Base-by-base conservation (phyloP, 2,329 filamentous ascomycete species). In the Seiridium unicorne region DNA sequence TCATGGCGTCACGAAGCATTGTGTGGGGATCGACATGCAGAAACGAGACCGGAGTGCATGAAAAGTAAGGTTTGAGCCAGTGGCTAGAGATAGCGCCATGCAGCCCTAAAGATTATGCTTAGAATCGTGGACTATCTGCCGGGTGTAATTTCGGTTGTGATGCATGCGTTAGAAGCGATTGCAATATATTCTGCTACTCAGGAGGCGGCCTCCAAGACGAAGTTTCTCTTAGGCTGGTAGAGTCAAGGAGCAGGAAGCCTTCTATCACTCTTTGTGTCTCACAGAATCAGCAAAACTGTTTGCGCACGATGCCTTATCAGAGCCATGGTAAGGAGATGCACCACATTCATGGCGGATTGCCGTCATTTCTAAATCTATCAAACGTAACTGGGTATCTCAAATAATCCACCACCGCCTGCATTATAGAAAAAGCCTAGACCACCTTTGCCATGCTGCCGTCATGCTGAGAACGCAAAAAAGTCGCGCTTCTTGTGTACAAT, bases 321-420 rank as follows among this genome's bases (percentile, higher is more conserved):
- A 26, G 18, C 18, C 18, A 26, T 26, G 18, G 18, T 26, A 26
- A 26, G 18, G 18, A 26, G 18, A 26, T 26, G 18, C 18, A 26
- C 18, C 18, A 26, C 18, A 26, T 26, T 26, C 18, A 26, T 2
- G 18, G 18, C 18, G 18, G 31, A 31, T 35, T 36, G 31, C 10
- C 42, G 10, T 44, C 42, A 10, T 57, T 42, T 57, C 47, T 58
- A 58, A 38, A 26, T 59, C 48, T 54, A 59, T 53, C 36, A 55
- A 58, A 55, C 57, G 57, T 49, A 64, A 62, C 61, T 57, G 64
- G 64, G 64, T 66, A 66, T 66, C 64, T 65, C 51, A 54, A 65
- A 61, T 60, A 38, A 60, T 61, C 54, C 54, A 40, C 38, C 35
- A 13, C 18, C 60, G 60, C 51, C 60, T 51, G 32, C 18, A n/a